Evolutionary conservation across 2,329 filamentous ascomycete genomes (phyloP).

Genomic region (Akanthomyces dipterigenus): DNA sequence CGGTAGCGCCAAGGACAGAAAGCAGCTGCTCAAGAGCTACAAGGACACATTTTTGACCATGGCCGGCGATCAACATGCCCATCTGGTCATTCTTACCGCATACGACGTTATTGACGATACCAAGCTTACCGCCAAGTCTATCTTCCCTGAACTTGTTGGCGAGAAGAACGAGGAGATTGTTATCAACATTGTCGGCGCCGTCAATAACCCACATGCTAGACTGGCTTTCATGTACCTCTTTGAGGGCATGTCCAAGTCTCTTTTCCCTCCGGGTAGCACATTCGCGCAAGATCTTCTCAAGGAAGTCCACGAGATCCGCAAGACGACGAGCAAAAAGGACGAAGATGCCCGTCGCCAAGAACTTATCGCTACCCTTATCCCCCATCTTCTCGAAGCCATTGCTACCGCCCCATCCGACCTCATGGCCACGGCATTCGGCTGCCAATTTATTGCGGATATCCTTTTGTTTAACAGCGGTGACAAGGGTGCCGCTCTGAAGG

Average conservation of each 20-base stretch:
- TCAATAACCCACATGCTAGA: conserved; percentile 59
- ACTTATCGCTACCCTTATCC: conserved; percentile 66
- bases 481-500: conserved; percentile 66
- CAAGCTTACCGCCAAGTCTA: conserved; percentile 74
- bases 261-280: conserved; percentile 56
- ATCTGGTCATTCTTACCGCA: conserved; percentile 74
- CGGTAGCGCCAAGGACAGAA: conserved; percentile 86
- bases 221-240: conserved; percentile 76
- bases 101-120: conserved; percentile 95
- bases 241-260: conserved; percentile 54
- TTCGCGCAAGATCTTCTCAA: conserved; percentile 64
- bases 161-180: conserved; percentile 57
- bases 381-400: conserved; percentile 68
- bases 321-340: conserved; percentile 89
- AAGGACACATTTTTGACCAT: conserved; percentile 84
- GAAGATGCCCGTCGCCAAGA: conserved; percentile 68
- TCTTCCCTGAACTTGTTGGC: conserved; percentile 80
- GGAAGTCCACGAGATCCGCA: conserved; percentile 72
- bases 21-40: conserved; percentile 79
- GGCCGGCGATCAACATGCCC: conserved; percentile 71
- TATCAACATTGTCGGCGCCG: conserved; percentile 57
- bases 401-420: conserved; percentile 61
- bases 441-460: conserved; percentile 78
- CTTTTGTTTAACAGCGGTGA: conserved; percentile 71
- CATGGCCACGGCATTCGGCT: conserved; percentile 70